phyloP scores from a whole-genome alignment of 176 grass and related monocot species.

The Musa beccarii region DNA sequence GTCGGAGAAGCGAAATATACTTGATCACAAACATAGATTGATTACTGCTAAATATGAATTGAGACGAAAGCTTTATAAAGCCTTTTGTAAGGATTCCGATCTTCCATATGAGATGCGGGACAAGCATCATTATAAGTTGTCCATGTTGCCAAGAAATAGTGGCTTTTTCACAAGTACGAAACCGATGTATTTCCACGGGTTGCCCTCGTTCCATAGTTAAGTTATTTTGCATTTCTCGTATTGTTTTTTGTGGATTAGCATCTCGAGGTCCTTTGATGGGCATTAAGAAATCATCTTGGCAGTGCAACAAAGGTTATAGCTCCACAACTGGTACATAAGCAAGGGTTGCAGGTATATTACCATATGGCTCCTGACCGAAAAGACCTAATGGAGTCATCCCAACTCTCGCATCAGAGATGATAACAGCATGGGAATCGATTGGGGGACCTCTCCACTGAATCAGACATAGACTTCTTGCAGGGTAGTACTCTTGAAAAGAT shows the following conservation, averaged over 20 bases:
- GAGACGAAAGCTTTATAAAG: too few relatives aligned
- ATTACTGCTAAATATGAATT: too few relatives aligned
- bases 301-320: neutral
- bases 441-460: neutral
- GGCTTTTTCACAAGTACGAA: neutral
- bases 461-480: neutral
- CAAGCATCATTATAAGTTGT: too few relatives aligned
- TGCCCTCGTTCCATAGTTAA: neutral
- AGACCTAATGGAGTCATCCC: conserved; percentile 9
- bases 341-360: neutral
- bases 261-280: too few relatives aligned
- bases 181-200: neutral
- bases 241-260: neutral
- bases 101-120: too few relatives aligned
- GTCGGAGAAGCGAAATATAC: too few relatives aligned
- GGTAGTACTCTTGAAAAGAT: neutral
- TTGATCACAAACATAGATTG: too few relatives aligned
- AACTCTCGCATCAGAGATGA: conserved; percentile 9
- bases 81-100: too few relatives aligned
- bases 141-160: neutral
- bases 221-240: neutral
- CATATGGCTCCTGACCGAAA: neutral
- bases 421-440: conserved; percentile 7
- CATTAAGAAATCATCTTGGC: too few relatives aligned
- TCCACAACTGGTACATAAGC: neutral